phyloP scores from a whole-genome alignment of 768 basidiomycete genomes.

The Lactifluus pinguis region DNA sequence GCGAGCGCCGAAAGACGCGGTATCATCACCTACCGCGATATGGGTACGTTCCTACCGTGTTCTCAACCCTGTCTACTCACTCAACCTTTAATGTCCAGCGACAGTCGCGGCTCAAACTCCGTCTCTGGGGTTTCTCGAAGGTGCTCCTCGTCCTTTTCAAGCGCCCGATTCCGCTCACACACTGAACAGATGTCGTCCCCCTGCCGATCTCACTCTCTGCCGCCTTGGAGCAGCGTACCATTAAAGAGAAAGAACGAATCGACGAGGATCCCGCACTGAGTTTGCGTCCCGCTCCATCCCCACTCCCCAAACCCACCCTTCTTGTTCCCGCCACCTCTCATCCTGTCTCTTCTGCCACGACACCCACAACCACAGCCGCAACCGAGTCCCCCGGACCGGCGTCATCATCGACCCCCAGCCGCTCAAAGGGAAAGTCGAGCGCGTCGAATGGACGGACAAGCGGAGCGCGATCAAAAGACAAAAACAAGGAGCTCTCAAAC shows the following conservation, averaged over 20 bases:
- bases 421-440: conserved; percentile 4
- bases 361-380: neutral
- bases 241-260: conserved; percentile 17
- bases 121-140: conserved; percentile 16
- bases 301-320: conserved; percentile 5
- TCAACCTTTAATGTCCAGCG: neutral
- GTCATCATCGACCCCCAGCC: neutral
- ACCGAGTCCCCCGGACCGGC: conserved; percentile 1
- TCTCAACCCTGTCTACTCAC: neutral
- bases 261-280: conserved; percentile 19
- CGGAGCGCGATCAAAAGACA: conserved; percentile 13
- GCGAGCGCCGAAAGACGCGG: conserved; percentile 10
- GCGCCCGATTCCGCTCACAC: neutral
- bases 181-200: conserved; percentile 13
- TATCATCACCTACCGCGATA: conserved; percentile 17
- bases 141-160: neutral
- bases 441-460: conserved; percentile 10
- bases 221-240: conserved; percentile 12
- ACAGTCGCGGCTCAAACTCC: conserved; percentile 2
- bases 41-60: conserved; percentile 11
- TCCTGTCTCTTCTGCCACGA: conserved; percentile 10
- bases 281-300: neutral
- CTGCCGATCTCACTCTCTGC: conserved; percentile 12
- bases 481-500: conserved; percentile 10
- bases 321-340: neutral